phyloP scores from a whole-genome alignment of 805 yeast species.

The Yarrowia yakushimensis region DNA sequence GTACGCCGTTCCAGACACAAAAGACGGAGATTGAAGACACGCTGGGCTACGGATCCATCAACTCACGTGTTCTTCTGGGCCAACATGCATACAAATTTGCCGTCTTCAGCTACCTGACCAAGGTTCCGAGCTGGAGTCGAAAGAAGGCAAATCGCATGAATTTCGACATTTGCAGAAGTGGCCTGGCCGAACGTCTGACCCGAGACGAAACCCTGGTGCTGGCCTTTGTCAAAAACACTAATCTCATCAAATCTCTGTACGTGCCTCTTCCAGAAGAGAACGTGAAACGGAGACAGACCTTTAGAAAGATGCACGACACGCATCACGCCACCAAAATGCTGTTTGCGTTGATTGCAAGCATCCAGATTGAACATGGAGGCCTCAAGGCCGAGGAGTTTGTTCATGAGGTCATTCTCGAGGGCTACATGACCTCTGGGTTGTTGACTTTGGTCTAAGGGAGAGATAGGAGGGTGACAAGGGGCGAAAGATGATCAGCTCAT shows the following conservation, averaged over 20 bases:
- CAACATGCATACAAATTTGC: not conserved
- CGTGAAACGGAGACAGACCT: not conserved
- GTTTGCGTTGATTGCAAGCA: not conserved
- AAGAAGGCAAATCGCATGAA: slow-evolving; percentile 15
- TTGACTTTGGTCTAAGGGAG: not conserved
- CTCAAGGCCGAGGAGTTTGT: slow-evolving; percentile 8
- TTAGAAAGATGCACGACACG: not conserved
- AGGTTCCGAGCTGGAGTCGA: slow-evolving; percentile 17
- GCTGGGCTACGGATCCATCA: not conserved
- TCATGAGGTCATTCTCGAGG: slow-evolving; percentile 6
- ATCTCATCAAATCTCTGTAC: not conserved
- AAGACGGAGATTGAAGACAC: not conserved
- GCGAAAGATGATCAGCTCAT: too few species aligned
- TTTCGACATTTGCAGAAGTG: slow-evolving; percentile 3
- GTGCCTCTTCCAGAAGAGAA: not conserved
- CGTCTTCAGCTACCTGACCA: not conserved
- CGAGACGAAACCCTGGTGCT: not conserved
- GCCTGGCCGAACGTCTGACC: not conserved
- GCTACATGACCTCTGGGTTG: slow-evolving; percentile 1
- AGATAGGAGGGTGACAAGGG: too few species aligned
- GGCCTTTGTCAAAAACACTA: slow-evolving; percentile 4
- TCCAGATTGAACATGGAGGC: not conserved
- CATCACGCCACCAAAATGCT: not conserved
- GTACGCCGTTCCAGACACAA: not conserved
- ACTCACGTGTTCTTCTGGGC: not conserved